A percentile compares a stretch with the other conserved stretches of the same genome.
phyloP scores from a whole-genome alignment of 2,329 filamentous ascomycete genomes.

The Aspergillus sp. region DNA sequence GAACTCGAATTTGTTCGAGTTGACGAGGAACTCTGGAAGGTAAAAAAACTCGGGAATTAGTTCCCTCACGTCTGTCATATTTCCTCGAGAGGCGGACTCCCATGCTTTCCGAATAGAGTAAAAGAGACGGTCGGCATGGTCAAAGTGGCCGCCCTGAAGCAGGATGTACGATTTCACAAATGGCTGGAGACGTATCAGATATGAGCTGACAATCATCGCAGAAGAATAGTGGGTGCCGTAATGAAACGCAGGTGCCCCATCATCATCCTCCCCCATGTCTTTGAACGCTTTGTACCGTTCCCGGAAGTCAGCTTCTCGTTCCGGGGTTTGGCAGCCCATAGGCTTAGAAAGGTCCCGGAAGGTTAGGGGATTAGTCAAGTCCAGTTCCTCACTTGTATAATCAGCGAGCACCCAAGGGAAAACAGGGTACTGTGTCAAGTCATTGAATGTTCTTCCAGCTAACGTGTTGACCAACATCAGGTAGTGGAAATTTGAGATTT shows the following conservation, averaged over 20 bases:
- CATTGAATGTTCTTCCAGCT: constrained; percentile 95
- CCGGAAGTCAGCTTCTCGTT: constrained; percentile 74
- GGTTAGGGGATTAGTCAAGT: constrained; percentile 76
- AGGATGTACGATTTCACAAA: constrained; percentile 95
- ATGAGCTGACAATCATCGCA: constrained; percentile 97
- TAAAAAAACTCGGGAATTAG: constrained; percentile 98
- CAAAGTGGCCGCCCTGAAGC: constrained; percentile 92
- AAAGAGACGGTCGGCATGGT: constrained; percentile 93
- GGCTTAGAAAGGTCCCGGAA: constrained; percentile 93
- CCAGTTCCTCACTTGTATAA: constrained; percentile 89
- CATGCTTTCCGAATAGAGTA: constrained; percentile 90
- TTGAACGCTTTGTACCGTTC: constrained; percentile 84
- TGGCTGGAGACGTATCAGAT: constrained; percentile 89
- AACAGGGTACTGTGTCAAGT: constrained; percentile 95
- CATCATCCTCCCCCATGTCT: constrained; percentile 80
- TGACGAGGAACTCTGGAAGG: constrained; percentile 89
- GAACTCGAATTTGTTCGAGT: constrained; percentile 92
- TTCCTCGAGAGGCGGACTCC: constrained; percentile 83
- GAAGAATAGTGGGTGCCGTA: constrained; percentile 99
- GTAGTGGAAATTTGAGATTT: constrained; percentile 98
- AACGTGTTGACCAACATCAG: constrained; percentile 98
- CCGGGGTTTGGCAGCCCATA: constrained; percentile 85
- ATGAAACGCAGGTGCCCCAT: constrained; percentile 76
- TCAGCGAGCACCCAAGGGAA: constrained; percentile 97
- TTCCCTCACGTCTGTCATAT: constrained; percentile 92